Evolutionary conservation across 306 rosid species (phyloP), one percentile per base, ranked within the genome.

Genomic region (Astragalus glycyphyllos): DNA sequence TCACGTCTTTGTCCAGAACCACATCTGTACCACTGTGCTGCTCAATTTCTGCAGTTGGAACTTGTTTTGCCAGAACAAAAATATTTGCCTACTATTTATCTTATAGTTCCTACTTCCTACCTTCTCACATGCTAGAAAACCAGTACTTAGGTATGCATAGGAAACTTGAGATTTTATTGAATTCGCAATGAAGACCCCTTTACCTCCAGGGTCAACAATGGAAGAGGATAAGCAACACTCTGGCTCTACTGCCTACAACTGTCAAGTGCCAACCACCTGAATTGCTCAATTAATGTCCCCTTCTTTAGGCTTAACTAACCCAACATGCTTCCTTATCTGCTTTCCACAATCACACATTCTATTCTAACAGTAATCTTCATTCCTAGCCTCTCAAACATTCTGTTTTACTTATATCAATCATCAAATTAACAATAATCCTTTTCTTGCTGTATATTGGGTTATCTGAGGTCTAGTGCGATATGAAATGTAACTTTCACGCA

Each of bases 401-500:
- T 15, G 15, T 45, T 58, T 31, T 35, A 6, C 8, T 45, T 58
- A 58, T 35, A 35, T 35, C 40, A 35, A 35, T 35, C 6, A 35
- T 35, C 40, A 35, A 35, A 35, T 35, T 35, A 35, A 35, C 7
- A 35, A 35, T 35, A 35, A 35, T 35, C 40, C 40, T 35, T 5
- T 5, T 35, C 8, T 35, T 35, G 40, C 40, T 35, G 40, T 35
- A 35, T 35, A 5, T 35, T 6, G 45, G 45, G 45, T 40, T 7
- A 57, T 57, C 41, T 10, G 62, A 31, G 17, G 62, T 57, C 62
- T 57, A 57, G 11, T 23, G 11, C 32, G 51, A 8, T 53, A 69
- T 15, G n/a, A 26, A 45, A 26, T 51, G 45, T 61, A 76, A 68
- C 48, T 69, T 69, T 56, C 46, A 4, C 23, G 20, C 20, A 40